Percentiles rank a stretch among this genome's conserved stretches.
Conservation (phyloP, 352 stramenopile genomes). For the Phytophthora podocarpi region DNA sequence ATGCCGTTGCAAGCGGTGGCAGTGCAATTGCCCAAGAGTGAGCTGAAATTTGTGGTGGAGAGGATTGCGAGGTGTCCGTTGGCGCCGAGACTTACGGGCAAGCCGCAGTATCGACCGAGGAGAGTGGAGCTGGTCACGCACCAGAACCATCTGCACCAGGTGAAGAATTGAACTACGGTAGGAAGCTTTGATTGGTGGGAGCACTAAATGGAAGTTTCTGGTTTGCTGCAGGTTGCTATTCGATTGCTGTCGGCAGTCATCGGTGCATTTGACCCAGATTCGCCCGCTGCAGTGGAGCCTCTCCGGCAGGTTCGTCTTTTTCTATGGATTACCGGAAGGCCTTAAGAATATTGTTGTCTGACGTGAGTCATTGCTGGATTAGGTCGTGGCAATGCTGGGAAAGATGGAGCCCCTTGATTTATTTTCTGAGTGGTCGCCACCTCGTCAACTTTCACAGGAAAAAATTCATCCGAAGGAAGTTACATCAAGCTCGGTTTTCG, state of each 20-base stretch:
- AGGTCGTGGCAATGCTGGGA: conserved; percentile 69
- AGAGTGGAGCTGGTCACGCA: conserved; percentile 54
- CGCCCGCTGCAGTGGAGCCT: conserved; percentile 48
- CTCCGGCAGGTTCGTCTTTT: conserved; percentile 66
- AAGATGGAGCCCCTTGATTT: conserved; percentile 70
- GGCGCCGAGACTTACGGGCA: conserved; percentile 53
- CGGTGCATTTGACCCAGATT: conserved; percentile 59
- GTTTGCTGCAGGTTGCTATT: conserved; percentile 62
- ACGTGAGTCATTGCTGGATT: not conserved
- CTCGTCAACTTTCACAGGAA: conserved; percentile 52
- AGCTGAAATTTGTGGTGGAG: conserved; percentile 87
- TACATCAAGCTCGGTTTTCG: conserved; percentile 60
- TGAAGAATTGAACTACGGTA: conserved; percentile 20
- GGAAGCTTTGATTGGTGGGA: not conserved
- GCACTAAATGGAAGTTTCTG: not conserved
- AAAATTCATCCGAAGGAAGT: conserved; percentile 51
- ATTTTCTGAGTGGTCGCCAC: conserved; percentile 82
- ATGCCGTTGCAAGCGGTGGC: conserved; percentile 75
- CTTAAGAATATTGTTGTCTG: too few relatives aligned
- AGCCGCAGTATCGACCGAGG: conserved; percentile 68
- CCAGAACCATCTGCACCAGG: conserved; percentile 84
- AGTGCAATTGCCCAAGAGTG: conserved; percentile 83
- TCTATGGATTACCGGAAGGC: too few relatives aligned
- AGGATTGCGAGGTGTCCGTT: conserved; percentile 78
- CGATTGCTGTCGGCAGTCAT: conserved; percentile 65